Evolutionary conservation across 139 green algal species (phyloP).

Genomic region (Chlamydomonas sp.): DNA sequence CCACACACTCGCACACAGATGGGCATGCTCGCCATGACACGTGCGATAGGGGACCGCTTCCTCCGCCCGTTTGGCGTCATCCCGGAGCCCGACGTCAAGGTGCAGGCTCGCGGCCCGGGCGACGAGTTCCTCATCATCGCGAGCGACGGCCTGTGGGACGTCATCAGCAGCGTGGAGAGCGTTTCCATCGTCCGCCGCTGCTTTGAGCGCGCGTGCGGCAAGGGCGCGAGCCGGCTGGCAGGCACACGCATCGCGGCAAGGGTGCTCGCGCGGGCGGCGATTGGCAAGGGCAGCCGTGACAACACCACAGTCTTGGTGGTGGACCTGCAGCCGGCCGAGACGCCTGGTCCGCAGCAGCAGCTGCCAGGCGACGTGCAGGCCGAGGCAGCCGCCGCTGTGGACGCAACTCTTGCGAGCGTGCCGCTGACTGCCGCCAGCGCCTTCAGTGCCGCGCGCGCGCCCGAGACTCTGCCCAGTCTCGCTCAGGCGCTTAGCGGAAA

Average conservation of each 20-base stretch:
- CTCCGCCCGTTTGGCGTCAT: constrained; percentile 40
- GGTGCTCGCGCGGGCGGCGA: constrained; percentile 57
- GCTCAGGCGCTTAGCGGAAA: too few species aligned
- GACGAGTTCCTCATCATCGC: constrained; percentile 83
- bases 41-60: constrained; percentile 52
- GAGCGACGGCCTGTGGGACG: constrained; percentile 86
- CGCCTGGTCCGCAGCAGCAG: too few species aligned
- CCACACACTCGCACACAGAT: too few species aligned
- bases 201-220: constrained; percentile 25
- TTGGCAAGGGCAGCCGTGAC: constrained; percentile 47
- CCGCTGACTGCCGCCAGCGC: too few species aligned
- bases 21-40: constrained; percentile 59
- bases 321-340: constrained; percentile 32
- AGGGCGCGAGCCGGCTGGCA: constrained; percentile 19
- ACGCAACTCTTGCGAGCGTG: too few species aligned
- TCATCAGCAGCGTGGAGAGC: constrained; percentile 29
- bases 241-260: constrained; percentile 34
- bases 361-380: too few species aligned
- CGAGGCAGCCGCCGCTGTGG: too few species aligned
- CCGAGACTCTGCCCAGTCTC: too few species aligned
- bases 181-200: constrained; percentile 32
- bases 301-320: constrained; percentile 61
- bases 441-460: too few species aligned
- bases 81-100: constrained; percentile 33
- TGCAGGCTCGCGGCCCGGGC: background rate